These are phyloP conservation scores for Arthrobotrys sphaeroides DNA, from an alignment of 2,329 filamentous ascomycete genomes.

Conservation along the genomic window DNA sequence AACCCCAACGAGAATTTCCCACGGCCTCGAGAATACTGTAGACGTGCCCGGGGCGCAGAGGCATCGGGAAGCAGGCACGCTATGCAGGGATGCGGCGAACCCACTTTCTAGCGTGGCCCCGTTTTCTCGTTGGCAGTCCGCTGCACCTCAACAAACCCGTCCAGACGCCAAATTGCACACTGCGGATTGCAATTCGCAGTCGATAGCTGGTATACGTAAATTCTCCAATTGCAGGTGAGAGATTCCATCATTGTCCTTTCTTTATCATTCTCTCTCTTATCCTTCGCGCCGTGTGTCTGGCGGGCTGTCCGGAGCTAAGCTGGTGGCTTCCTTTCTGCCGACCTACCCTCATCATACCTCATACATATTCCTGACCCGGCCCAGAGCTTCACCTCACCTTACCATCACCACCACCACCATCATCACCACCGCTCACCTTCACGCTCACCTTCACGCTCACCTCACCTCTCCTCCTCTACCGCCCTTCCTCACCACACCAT, in stretches of 20 bases:
- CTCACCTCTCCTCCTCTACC: background rate
- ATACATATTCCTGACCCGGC: no score
- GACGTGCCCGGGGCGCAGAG: background rate
- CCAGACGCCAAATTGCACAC: slow-evolving; percentile 15
- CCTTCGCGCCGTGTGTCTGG: no score
- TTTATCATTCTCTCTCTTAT: background rate
- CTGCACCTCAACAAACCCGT: slow-evolving; percentile 3
- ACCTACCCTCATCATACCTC: slow-evolving; percentile 58
- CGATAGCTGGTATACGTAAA: background rate
- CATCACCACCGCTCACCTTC: background rate
- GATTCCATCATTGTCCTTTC: background rate
- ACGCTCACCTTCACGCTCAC: background rate
- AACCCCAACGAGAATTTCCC: slow-evolving; percentile 16
- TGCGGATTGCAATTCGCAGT: background rate
- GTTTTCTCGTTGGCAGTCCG: slow-evolving; percentile 7
- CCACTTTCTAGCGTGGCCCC: slow-evolving; percentile 5
- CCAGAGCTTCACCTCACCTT: slow-evolving; percentile 2
- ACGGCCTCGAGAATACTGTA: background rate
- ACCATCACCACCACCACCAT: background rate
- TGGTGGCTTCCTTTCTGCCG: slow-evolving; percentile 58
- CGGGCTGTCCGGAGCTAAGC: slow-evolving; percentile 30
- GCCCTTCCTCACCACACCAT: background rate
- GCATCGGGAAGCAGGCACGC: background rate
- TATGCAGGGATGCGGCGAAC: slow-evolving; percentile 13
- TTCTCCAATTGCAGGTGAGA: background rate